These are phyloP conservation scores for Apiospora pterosperma DNA, from an alignment of 2,329 filamentous ascomycete genomes.

Conservation along the genomic window DNA sequence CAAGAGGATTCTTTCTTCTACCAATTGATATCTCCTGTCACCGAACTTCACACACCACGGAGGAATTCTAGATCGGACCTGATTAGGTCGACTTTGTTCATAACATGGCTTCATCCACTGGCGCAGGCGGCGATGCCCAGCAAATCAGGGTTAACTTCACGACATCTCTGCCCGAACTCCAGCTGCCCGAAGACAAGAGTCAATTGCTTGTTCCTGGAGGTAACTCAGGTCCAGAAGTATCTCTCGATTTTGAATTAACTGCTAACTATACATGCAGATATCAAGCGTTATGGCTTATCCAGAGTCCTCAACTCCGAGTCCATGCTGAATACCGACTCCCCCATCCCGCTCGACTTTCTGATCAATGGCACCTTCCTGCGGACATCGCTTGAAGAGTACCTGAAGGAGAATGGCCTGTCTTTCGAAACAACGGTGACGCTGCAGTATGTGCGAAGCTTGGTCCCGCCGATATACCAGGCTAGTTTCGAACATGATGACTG, in stretches of 20 bases:
- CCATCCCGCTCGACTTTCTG: conserved; percentile 88
- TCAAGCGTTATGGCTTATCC: conserved; percentile 68
- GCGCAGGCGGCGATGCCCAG: conserved; percentile 23
- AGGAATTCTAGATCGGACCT: neutral
- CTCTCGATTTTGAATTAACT: neutral
- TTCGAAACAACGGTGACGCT: conserved; percentile 82
- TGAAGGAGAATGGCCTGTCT: conserved; percentile 81
- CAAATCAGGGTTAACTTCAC: conserved; percentile 68
- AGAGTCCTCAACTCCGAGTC: conserved; percentile 69
- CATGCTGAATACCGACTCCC: conserved; percentile 61
- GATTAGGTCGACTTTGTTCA: neutral
- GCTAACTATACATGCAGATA: conserved; percentile 38
- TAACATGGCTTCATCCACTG: conserved; percentile 5
- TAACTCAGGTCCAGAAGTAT: conserved; percentile 24
- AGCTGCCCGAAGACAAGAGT: conserved; percentile 59
- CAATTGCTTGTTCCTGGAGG: conserved; percentile 62
- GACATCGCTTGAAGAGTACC: conserved; percentile 85
- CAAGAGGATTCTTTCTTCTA: neutral
- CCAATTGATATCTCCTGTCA: neutral
- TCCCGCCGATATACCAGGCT: conserved; percentile 84
- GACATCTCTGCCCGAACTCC: conserved; percentile 58
- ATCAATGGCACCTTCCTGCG: conserved; percentile 91
- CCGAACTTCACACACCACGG: neutral
- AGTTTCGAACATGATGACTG: conserved; percentile 98
- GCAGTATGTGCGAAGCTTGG: conserved; percentile 88